Conservation (phyloP, 306 rosid species). For the Styphnolobium japonicum region DNA sequence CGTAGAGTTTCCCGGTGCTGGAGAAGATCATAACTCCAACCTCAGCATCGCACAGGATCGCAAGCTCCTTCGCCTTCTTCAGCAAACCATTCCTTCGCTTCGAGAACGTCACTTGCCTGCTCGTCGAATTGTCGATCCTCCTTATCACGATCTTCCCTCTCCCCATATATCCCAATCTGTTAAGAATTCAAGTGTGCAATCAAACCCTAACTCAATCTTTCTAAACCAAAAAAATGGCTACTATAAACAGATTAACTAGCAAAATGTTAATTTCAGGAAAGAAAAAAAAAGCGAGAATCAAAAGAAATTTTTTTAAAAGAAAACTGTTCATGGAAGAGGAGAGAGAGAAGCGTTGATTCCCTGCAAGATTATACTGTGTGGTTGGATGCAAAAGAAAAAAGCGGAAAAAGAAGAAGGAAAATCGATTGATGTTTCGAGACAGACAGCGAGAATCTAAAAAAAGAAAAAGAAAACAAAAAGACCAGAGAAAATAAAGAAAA, state of each 20-base stretch:
- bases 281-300: not conserved
- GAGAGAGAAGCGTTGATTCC: not conserved
- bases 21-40: conserved; percentile 90
- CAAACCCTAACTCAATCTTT: conserved; percentile 34
- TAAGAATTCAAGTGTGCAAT: too few relatives aligned
- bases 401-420: not conserved
- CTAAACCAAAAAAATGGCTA: not conserved
- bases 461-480: not conserved
- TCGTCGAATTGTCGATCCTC: conserved; percentile 92
- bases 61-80: conserved; percentile 93
- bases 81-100: conserved; percentile 80
- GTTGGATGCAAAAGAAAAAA: not conserved
- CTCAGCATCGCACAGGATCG: conserved; percentile 89
- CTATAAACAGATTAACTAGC: conserved; percentile 28
- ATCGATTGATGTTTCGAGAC: conserved; percentile 33
- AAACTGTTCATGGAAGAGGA: not conserved
- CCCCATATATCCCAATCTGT: conserved; percentile 59
- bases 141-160: conserved; percentile 96
- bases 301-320: not conserved
- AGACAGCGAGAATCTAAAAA: conserved; percentile 19
- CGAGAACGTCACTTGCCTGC: conserved; percentile 90
- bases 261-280: not conserved
- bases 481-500: not conserved
- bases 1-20: conserved; percentile 89
- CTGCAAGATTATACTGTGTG: not conserved